phyloP scores from a whole-genome alignment of 345 rosid genomes.

The Dimocarpus longan region DNA sequence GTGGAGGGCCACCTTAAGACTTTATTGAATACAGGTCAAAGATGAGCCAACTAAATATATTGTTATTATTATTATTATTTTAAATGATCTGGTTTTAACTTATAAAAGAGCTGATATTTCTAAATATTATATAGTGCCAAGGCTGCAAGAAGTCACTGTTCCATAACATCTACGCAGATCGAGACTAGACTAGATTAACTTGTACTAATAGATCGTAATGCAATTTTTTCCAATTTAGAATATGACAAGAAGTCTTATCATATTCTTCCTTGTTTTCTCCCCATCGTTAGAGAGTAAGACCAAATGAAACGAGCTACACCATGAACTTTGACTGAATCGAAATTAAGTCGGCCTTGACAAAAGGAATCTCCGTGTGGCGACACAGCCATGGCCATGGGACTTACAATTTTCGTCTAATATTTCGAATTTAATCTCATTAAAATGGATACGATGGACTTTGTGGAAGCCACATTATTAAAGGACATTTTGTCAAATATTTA shows the following conservation, averaged over 20 bases:
- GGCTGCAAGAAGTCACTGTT: neutral
- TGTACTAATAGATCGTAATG: too few species aligned
- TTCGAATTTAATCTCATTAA: too few species aligned
- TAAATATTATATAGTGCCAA: neutral
- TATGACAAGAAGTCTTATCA: neutral
- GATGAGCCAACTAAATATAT: neutral
- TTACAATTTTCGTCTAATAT: too few species aligned
- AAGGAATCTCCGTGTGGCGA: neutral
- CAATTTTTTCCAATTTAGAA: neutral
- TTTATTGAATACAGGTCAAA: neutral
- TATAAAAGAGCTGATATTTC: neutral
- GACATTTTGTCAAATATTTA: too few species aligned
- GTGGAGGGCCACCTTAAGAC: neutral
- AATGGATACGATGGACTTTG: too few species aligned
- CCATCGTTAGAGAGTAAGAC: neutral
- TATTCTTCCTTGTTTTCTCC: neutral
- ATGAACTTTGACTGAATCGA: too few species aligned
- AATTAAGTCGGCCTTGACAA: neutral
- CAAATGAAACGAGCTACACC: neutral
- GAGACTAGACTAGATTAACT: too few species aligned
- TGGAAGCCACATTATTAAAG: too few species aligned
- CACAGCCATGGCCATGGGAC: neutral
- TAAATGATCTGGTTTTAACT: neutral
- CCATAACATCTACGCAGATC: too few species aligned
- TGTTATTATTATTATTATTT: neutral